A percentile compares a stretch with the other conserved stretches of the same genome.
phyloP scores from a whole-genome alignment of 148 eudicot genomes.

The Persicaria tinctoria region DNA sequence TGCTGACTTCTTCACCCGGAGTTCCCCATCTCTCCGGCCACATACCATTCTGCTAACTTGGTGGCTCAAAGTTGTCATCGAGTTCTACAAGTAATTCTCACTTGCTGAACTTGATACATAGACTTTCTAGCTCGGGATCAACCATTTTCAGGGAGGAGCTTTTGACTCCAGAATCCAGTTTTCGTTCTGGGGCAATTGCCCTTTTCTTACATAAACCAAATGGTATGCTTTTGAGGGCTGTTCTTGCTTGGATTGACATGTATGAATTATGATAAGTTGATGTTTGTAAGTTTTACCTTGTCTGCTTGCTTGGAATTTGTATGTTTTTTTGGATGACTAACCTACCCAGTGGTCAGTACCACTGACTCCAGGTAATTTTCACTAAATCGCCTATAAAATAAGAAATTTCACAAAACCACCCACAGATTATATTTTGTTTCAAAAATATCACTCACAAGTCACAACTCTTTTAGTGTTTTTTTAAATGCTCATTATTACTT shows the following conservation, averaged over 20 bases:
- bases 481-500: too few relatives aligned
- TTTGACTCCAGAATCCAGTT: neutral
- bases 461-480: too few relatives aligned
- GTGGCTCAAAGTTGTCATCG: neutral
- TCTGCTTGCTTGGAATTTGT: too few relatives aligned
- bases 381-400: too few relatives aligned
- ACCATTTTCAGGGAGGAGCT: neutral
- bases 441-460: too few relatives aligned
- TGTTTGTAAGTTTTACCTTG: too few relatives aligned
- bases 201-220: neutral
- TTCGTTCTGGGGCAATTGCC: neutral
- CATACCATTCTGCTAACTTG: neutral
- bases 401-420: too few relatives aligned
- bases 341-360: too few relatives aligned
- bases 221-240: neutral
- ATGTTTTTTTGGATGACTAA: too few relatives aligned
- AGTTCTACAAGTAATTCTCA: neutral
- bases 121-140: slow-evolving; percentile 2
- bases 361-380: too few relatives aligned
- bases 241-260: neutral
- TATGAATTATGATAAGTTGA: neutral
- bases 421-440: too few relatives aligned
- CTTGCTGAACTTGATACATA: neutral
- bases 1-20: neutral
- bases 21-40: neutral